Evolutionary conservation across 2,329 filamentous ascomycete species (phyloP).

Genomic region (Pseudogymnoascus sp.): DNA sequence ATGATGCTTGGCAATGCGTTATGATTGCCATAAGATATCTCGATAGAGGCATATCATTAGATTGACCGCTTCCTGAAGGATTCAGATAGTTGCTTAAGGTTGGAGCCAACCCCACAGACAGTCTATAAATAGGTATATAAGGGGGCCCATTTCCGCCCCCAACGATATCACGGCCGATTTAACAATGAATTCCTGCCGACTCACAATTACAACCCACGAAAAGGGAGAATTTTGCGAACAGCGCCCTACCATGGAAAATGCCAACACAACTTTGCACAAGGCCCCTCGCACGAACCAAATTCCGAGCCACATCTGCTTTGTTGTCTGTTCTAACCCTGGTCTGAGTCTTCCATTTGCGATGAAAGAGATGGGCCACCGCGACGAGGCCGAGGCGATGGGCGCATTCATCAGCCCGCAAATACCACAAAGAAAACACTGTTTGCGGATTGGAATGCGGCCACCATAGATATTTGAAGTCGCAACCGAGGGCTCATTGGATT

Average conservation of each 20-base stretch:
- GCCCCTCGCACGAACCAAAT: background rate
- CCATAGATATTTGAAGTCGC: background rate
- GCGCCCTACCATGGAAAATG: background rate
- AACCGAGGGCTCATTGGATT: background rate
- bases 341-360: background rate
- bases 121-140: background rate
- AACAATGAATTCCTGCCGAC: background rate
- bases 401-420: background rate
- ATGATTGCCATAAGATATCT: background rate
- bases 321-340: background rate
- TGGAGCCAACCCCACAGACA: background rate
- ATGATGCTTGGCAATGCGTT: background rate
- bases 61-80: background rate
- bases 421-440: background rate
- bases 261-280: background rate
- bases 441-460: background rate
- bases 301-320: background rate
- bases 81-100: background rate
- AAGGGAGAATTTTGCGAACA: background rate
- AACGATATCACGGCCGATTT: background rate
- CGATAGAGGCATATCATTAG: background rate
- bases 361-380: background rate
- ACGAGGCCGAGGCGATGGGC: background rate
- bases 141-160: background rate
- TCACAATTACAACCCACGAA: background rate